A percentile compares a stretch with the other conserved stretches of the same genome.
These are phyloP conservation scores for Fusarium armeniacum DNA, from an alignment of 2,329 filamentous ascomycete species.

Conservation along the genomic window DNA sequence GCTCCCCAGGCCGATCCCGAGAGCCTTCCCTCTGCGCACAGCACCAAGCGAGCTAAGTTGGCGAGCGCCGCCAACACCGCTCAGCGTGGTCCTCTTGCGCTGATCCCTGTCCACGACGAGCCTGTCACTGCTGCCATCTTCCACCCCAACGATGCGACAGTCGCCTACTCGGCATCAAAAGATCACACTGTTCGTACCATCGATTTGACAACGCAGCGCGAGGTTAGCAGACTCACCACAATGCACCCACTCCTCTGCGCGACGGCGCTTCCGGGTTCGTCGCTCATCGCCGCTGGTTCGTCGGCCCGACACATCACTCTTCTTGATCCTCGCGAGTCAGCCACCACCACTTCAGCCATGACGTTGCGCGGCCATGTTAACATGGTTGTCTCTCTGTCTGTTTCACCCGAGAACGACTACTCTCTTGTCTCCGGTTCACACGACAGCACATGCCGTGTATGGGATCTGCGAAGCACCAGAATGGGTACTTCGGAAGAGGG, in stretches of 20 bases:
- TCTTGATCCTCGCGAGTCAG: slow-evolving; percentile 88
- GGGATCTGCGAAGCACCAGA: slow-evolving; percentile 86
- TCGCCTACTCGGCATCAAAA: slow-evolving; percentile 91
- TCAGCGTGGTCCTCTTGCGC: slow-evolving; percentile 84
- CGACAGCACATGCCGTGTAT: slow-evolving; percentile 92
- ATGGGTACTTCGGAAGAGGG: slow-evolving; percentile 71
- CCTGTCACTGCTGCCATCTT: slow-evolving; percentile 86
- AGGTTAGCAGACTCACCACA: slow-evolving; percentile 87
- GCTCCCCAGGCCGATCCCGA: slow-evolving; percentile 79
- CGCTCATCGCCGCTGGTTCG: slow-evolving; percentile 78
- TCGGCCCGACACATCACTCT: slow-evolving; percentile 89
- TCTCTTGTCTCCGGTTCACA: slow-evolving; percentile 91
- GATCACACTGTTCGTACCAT: slow-evolving; percentile 93
- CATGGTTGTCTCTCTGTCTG: slow-evolving; percentile 67
- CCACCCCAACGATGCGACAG: slow-evolving; percentile 85
- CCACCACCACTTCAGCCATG: slow-evolving; percentile 83
- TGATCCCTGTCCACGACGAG: slow-evolving; percentile 79
- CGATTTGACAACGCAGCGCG: slow-evolving; percentile 84
- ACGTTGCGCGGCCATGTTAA: slow-evolving; percentile 93
- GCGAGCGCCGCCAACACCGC: slow-evolving; percentile 61
- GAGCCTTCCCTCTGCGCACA: slow-evolving; percentile 76
- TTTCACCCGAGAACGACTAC: slow-evolving; percentile 76
- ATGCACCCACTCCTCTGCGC: slow-evolving; percentile 87
- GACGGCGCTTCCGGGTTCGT: slow-evolving; percentile 77
- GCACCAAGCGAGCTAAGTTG: slow-evolving; percentile 82